phyloP scores from a whole-genome alignment of 2,329 filamentous ascomycete genomes.

The Colletotrichum theobromicola region DNA sequence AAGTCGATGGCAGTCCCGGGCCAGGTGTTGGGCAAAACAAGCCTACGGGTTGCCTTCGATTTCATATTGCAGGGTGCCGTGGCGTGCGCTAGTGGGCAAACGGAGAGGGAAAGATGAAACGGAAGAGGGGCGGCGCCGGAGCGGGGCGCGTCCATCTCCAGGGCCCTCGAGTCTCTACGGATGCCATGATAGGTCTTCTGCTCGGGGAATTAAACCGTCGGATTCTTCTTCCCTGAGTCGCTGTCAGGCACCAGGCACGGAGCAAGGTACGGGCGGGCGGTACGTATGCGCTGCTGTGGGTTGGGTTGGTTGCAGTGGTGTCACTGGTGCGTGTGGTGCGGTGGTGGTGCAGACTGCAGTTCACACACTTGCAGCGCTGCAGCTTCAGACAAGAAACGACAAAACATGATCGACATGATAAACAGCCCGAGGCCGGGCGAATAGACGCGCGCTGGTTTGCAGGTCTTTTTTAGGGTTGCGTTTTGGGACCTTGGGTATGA shows the following conservation, averaged over 20 bases:
- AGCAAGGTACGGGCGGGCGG: not conserved
- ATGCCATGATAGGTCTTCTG: not conserved
- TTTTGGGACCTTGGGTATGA: not conserved
- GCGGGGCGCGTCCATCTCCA: not conserved
- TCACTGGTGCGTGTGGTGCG: too few relatives aligned
- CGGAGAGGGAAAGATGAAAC: conserved; percentile 19
- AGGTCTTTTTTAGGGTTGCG: not conserved
- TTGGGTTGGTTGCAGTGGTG: not conserved
- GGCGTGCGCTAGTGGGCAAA: conserved; percentile 19
- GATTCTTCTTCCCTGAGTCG: not conserved
- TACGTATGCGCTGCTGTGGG: not conserved
- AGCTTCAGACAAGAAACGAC: not conserved
- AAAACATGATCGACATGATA: not conserved
- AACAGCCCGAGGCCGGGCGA: not conserved
- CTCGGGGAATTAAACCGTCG: not conserved
- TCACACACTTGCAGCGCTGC: not conserved
- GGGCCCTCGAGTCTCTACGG: not conserved
- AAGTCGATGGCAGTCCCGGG: not conserved
- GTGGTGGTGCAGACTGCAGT: not conserved
- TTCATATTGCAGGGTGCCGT: conserved; percentile 19
- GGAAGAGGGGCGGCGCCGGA: conserved; percentile 2
- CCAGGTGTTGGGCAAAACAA: not conserved
- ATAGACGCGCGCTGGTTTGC: not conserved
- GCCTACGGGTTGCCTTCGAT: not conserved
- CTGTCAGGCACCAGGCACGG: not conserved